Evolutionary conservation across 768 basidiomycete genomes (phyloP).

Genomic region (Boletus patriciae): DNA sequence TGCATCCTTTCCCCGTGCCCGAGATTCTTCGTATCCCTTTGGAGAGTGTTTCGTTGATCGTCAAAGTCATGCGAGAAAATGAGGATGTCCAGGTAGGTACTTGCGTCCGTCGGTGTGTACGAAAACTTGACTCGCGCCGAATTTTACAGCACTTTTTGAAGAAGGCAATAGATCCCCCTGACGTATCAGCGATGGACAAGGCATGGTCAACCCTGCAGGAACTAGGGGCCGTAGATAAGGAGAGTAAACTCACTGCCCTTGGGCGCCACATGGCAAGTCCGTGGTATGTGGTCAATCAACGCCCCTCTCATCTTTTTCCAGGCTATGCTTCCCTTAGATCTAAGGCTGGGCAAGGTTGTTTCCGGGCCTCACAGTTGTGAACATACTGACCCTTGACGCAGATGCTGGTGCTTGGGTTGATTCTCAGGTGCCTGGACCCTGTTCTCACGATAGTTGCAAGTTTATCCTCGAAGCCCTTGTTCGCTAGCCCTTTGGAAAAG

Average conservation of each 20-base stretch:
- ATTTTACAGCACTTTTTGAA: slow-evolving; percentile 55
- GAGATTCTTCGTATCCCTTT: slow-evolving; percentile 88
- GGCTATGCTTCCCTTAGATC: slow-evolving; percentile 85
- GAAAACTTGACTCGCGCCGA: not conserved
- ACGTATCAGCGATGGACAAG: slow-evolving; percentile 68
- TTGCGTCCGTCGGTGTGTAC: slow-evolving; percentile 4
- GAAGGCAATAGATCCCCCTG: slow-evolving; percentile 83
- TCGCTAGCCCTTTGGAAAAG: slow-evolving; percentile 77
- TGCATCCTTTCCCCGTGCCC: slow-evolving; percentile 75
- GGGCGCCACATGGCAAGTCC: slow-evolving; percentile 71
- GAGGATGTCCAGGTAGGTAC: slow-evolving; percentile 72
- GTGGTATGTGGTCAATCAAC: not conserved
- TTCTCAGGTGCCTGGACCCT: slow-evolving; percentile 83
- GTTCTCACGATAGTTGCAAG: slow-evolving; percentile 79
- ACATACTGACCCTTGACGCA: slow-evolving; percentile 25
- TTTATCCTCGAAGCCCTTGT: slow-evolving; percentile 86
- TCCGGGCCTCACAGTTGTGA: not conserved
- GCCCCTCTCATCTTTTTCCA: slow-evolving; percentile 29
- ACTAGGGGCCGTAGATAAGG: slow-evolving; percentile 70
- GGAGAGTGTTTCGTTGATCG: slow-evolving; percentile 76
- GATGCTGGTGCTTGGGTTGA: slow-evolving; percentile 85
- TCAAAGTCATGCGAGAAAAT: slow-evolving; percentile 75
- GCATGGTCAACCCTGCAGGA: slow-evolving; percentile 74
- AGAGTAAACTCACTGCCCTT: slow-evolving; percentile 71
- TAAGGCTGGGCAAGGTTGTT: slow-evolving; percentile 78